Conservation (phyloP, 345 rosid species). For the Lepidium aucheri region DNA sequence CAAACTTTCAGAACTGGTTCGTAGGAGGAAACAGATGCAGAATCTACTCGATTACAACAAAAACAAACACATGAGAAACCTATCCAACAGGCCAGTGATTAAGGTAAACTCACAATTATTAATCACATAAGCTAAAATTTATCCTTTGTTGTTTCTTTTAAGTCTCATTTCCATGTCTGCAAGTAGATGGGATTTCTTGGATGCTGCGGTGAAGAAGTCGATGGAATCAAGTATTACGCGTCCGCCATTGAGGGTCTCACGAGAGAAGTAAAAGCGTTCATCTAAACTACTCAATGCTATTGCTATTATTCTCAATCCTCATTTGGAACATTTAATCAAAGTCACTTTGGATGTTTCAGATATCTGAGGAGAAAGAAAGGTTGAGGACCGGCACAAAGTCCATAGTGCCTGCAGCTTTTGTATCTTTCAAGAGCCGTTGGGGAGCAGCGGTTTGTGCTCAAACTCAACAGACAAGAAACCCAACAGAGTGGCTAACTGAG, state of each 20-base stretch:
- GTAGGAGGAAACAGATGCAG: slow-evolving; percentile 54
- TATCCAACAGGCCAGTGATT: slow-evolving; percentile 37
- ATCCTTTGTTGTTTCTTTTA: neutral
- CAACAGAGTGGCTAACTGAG: slow-evolving; percentile 83
- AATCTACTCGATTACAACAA: slow-evolving; percentile 77
- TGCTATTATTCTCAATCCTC: neutral
- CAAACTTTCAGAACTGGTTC: slow-evolving; percentile 53
- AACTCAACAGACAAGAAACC: slow-evolving; percentile 84
- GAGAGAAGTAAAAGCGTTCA: slow-evolving; percentile 38
- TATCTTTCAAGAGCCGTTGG: slow-evolving; percentile 86
- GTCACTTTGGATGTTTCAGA: slow-evolving; percentile 37
- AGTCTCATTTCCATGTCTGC: slow-evolving; percentile 6
- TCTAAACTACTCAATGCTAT: neutral
- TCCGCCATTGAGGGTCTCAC: slow-evolving; percentile 53
- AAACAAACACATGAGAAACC: slow-evolving; percentile 54
- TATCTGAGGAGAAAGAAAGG: slow-evolving; percentile 52
- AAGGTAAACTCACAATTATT: slow-evolving; percentile 42
- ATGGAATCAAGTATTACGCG: slow-evolving; percentile 66
- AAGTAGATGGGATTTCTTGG: slow-evolving; percentile 74
- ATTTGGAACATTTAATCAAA: neutral
- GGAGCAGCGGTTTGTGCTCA: slow-evolving; percentile 96
- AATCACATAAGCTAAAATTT: neutral
- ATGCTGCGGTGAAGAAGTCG: slow-evolving; percentile 60
- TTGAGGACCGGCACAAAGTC: slow-evolving; percentile 41
- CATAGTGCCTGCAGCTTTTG: slow-evolving; percentile 78